Base-by-base conservation (phyloP, 768 basidiomycete genomes). In the Gymnopilus junonius region DNA sequence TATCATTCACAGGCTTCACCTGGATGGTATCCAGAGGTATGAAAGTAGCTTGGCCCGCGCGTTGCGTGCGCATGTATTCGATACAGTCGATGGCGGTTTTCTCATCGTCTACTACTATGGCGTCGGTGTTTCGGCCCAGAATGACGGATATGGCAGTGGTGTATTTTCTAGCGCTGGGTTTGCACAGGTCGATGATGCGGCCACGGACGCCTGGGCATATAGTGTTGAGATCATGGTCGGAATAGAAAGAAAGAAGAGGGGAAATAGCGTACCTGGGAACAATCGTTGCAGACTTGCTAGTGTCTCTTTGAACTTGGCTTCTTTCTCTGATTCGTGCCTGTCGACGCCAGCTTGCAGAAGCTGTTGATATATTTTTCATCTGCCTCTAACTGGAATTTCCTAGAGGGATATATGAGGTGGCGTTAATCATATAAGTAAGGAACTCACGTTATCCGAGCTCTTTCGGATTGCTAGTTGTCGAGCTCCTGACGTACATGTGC, bases 11-110 rank as follows among this genome's bases (percentile, higher is more conserved):
- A 1, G 95, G 89, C 74, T 97, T 98, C 34, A 91, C 91, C 71
- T 95, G 93, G 67, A 99, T 97, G 8, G 95, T 96, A 74, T 99
- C 97, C n/a, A 99, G 88, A 0, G 97, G 97, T 48, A 99, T 92
- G 79, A 99, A 99, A 0, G 97, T 99, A 12, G 97, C 97, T 77
- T 95, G 94, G 1, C 97, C 97, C 0, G 92, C 88, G 35, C 96
- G 91, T 76, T 97, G 95, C 63, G 91, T 95, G 64, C 95, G 91
- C 87, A 99, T 87, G 75, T 97, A 98, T 91, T 98, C 95, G 69
- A 99, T 98, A 74, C 97, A 99, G 68, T 96, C 94, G 59, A 99
- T 97, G 1, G 94, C 97, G 1, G 93, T 96, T 77, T 93, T 95
- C 79, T 99, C 96, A 70, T 94, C 91, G 70, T 99, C 97, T 1